phyloP scores from a whole-genome alignment of 768 basidiomycete genomes.

The Xanthoconium stramineum region DNA sequence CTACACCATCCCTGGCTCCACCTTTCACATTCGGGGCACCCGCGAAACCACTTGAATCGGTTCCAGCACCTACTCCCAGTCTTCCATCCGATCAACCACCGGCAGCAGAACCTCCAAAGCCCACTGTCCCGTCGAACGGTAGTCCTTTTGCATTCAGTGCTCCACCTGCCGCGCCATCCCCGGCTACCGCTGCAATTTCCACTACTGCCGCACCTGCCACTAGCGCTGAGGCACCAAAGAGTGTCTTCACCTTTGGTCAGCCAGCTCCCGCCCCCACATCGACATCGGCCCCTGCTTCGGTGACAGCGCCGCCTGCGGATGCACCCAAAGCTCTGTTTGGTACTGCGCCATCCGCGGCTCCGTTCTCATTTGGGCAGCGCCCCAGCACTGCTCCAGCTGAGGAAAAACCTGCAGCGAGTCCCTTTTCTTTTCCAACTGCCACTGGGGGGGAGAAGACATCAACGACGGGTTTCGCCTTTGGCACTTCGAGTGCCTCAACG shows the following conservation, averaged over 20 bases:
- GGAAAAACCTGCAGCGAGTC: conserved; percentile 19
- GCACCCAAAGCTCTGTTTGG: conserved; percentile 44
- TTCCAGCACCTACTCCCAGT: conserved; percentile 1
- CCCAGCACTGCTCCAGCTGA: conserved; percentile 21
- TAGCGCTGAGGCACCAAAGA: conserved; percentile 31
- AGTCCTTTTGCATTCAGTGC: conserved; percentile 29
- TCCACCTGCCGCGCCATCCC: conserved; percentile 10
- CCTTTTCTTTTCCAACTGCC: conserved; percentile 32
- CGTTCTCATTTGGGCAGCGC: conserved; percentile 46
- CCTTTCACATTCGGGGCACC: conserved; percentile 32
- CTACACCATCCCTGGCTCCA: conserved; percentile 5
- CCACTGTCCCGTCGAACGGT: conserved; percentile 3
- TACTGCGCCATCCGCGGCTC: conserved; percentile 19
- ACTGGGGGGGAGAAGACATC: conserved; percentile 36
- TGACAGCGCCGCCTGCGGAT: conserved; percentile 25
- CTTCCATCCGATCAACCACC: conserved; percentile 11
- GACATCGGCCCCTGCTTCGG: conserved; percentile 5
- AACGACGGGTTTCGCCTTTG: conserved; percentile 43
- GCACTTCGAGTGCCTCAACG: conserved; percentile 34
- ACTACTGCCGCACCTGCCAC: conserved; percentile 11
- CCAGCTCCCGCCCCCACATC: conserved; percentile 10
- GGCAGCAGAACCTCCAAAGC: conserved; percentile 4
- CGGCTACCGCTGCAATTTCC: neutral
- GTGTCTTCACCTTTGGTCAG: conserved; percentile 33
- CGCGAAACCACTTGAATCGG: conserved; percentile 21